A percentile compares a stretch with the other conserved stretches of the same genome.
Evolutionary conservation across 768 basidiomycete species (phyloP).

Genomic region (Termitomyces sp.): DNA sequence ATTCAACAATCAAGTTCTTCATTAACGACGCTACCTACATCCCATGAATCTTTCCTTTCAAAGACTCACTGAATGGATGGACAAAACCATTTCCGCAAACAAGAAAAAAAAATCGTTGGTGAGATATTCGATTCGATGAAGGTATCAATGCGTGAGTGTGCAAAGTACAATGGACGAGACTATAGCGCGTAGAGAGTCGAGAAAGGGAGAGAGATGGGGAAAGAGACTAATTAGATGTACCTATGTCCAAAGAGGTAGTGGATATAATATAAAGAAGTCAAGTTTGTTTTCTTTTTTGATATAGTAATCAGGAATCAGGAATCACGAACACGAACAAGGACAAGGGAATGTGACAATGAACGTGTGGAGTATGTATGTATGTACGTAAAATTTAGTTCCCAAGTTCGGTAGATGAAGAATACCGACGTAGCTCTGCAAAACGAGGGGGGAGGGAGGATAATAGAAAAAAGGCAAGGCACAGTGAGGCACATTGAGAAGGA

Average conservation of each 20-base stretch:
- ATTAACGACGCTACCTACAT: too few relatives aligned
- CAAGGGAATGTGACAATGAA: background rate
- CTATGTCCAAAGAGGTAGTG: slow-evolving; percentile 11
- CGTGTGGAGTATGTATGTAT: background rate
- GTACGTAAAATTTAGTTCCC: slow-evolving; percentile 3
- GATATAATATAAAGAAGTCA: slow-evolving; percentile 13
- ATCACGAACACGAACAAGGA: slow-evolving; percentile 5
- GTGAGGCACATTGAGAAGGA: too few relatives aligned
- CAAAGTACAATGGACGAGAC: slow-evolving; percentile 16
- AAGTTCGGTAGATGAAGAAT: background rate
- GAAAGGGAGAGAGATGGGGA: too few relatives aligned
- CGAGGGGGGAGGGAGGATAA: background rate
- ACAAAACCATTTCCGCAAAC: too few relatives aligned
- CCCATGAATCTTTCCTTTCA: too few relatives aligned
- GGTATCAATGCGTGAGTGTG: slow-evolving; percentile 20
- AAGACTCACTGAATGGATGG: too few relatives aligned
- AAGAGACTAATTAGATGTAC: slow-evolving; percentile 15
- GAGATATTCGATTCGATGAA: slow-evolving; percentile 1
- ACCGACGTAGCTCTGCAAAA: background rate
- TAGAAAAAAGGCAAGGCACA: too few relatives aligned
- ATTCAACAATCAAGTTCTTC: too few relatives aligned
- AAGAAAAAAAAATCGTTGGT: background rate
- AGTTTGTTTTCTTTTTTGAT: slow-evolving; percentile 3
- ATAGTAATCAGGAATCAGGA: too few relatives aligned
- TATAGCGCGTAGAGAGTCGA: too few relatives aligned